phyloP scores from a whole-genome alignment of 768 basidiomycete species.

The Glaciozyma martinii region DNA sequence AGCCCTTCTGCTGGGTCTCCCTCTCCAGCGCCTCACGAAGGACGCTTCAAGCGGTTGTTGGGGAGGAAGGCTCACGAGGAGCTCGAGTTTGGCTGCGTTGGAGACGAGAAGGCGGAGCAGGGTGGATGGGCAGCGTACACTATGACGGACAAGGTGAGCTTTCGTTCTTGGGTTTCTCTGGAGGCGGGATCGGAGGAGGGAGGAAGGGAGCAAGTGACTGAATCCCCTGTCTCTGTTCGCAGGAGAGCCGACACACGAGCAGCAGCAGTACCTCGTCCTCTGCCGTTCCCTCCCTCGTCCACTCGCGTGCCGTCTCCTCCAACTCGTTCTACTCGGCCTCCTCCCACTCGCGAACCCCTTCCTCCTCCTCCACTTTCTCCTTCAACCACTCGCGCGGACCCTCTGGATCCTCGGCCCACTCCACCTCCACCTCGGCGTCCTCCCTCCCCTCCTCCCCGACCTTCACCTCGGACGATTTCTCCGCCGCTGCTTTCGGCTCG shows the following conservation, averaged over 20 bases:
- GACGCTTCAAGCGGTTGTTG: background rate
- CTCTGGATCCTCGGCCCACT: slow-evolving; percentile 21
- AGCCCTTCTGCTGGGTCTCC: background rate
- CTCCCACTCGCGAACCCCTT: slow-evolving; percentile 10
- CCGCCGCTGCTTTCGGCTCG: slow-evolving; percentile 8
- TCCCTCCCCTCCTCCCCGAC: slow-evolving; percentile 20
- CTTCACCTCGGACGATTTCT: background rate
- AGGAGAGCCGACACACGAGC: too few relatives aligned
- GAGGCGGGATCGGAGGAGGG: background rate
- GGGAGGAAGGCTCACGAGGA: background rate
- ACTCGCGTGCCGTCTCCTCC: background rate
- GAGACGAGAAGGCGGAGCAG: slow-evolving; percentile 3
- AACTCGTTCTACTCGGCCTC: background rate
- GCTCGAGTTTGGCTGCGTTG: slow-evolving; percentile 28
- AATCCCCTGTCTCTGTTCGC: too few relatives aligned
- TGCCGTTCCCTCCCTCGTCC: too few relatives aligned
- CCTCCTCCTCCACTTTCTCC: slow-evolving; percentile 12
- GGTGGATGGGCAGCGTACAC: background rate
- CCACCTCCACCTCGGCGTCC: slow-evolving; percentile 14
- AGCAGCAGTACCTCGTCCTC: too few relatives aligned
- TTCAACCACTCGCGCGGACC: slow-evolving; percentile 21
- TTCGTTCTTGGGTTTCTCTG: background rate
- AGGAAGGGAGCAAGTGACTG: too few relatives aligned
- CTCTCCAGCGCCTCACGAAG: background rate
- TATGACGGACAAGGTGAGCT: slow-evolving; percentile 21